phyloP scores from a whole-genome alignment of 192 early-diverging fungal genomes.

The Podila clonocystis region DNA sequence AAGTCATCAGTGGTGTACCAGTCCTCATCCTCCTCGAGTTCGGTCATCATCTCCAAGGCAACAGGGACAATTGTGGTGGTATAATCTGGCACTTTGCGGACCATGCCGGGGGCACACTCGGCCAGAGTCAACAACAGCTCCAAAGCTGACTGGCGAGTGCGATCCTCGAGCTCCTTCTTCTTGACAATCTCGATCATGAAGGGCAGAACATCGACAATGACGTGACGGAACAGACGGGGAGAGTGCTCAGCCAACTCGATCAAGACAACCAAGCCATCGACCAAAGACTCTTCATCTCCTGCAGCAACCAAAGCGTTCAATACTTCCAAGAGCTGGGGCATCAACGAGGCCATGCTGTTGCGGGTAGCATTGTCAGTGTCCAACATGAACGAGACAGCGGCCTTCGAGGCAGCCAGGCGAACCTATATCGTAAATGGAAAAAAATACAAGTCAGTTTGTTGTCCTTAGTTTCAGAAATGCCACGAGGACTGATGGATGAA shows the following conservation, averaged over 20 bases:
- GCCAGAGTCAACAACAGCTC: conserved; percentile 92
- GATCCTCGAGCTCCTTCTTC: conserved; percentile 79
- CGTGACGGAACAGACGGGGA: conserved; percentile 83
- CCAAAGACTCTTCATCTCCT: conserved; percentile 74
- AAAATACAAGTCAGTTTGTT: not conserved
- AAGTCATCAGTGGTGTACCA: conserved; percentile 91
- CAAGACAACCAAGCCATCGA: conserved; percentile 73
- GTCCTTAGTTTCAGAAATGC: too few relatives aligned
- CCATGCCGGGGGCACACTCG: conserved; percentile 86
- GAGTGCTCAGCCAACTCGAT: conserved; percentile 87
- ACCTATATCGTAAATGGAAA: conserved; percentile 53
- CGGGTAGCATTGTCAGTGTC: conserved; percentile 66
- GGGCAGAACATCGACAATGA: conserved; percentile 77
- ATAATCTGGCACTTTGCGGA: conserved; percentile 89
- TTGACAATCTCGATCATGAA: conserved; percentile 81
- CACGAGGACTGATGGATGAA: too few relatives aligned
- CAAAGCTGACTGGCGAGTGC: conserved; percentile 86
- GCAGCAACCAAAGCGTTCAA: conserved; percentile 60
- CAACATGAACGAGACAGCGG: conserved; percentile 76
- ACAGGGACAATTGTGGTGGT: conserved; percentile 81
- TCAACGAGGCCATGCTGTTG: conserved; percentile 63
- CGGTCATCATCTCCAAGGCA: conserved; percentile 92
- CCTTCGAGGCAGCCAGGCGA: conserved; percentile 79
- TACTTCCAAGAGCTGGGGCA: conserved; percentile 85
- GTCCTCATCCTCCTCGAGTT: conserved; percentile 84